A percentile compares a stretch with the other conserved stretches of the same genome.
These are phyloP conservation scores for Hyphodiscus hymeniophilus DNA, from an alignment of 495 filamentous ascomycete species.

Conservation along the genomic window DNA sequence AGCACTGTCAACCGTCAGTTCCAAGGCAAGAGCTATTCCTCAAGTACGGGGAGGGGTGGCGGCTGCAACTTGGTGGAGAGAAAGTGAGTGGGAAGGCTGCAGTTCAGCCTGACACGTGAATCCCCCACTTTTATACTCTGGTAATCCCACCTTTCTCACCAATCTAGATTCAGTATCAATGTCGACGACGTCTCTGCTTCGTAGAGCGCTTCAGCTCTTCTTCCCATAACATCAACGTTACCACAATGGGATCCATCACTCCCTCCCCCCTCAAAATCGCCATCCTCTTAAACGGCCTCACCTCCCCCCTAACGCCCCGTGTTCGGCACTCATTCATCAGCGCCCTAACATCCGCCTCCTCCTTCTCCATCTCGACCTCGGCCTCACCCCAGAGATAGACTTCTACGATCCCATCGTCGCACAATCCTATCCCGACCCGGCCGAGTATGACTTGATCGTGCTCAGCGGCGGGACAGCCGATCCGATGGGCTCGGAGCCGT, in stretches of 20 bases:
- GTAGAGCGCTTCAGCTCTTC: not conserved
- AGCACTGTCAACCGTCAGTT: too few species aligned
- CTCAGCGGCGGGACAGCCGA: slow-evolving; percentile 39
- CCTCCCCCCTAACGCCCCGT: slow-evolving; percentile 28
- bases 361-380: slow-evolving; percentile 24
- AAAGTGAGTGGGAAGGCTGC: not conserved
- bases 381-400: slow-evolving; percentile 13
- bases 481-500: slow-evolving; percentile 32
- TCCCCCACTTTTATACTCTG: too few species aligned
- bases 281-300: slow-evolving; percentile 37
- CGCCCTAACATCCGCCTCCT: slow-evolving; percentile 27
- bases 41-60: too few species aligned
- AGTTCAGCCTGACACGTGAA: too few species aligned
- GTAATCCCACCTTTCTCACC: too few species aligned
- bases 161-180: too few species aligned
- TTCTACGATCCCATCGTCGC: slow-evolving; percentile 27
- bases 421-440: slow-evolving; percentile 28
- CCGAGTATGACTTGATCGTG: slow-evolving; percentile 37
- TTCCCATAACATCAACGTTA: not conserved
- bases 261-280: slow-evolving; percentile 25
- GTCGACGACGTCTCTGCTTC: too few species aligned
- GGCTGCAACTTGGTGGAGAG: not conserved
- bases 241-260: not conserved
- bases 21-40: too few species aligned
- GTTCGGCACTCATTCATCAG: slow-evolving; percentile 34